These are phyloP conservation scores for Oryza australiensis DNA, from an alignment of 176 grass and related monocot genomes.

Conservation along the genomic window DNA sequence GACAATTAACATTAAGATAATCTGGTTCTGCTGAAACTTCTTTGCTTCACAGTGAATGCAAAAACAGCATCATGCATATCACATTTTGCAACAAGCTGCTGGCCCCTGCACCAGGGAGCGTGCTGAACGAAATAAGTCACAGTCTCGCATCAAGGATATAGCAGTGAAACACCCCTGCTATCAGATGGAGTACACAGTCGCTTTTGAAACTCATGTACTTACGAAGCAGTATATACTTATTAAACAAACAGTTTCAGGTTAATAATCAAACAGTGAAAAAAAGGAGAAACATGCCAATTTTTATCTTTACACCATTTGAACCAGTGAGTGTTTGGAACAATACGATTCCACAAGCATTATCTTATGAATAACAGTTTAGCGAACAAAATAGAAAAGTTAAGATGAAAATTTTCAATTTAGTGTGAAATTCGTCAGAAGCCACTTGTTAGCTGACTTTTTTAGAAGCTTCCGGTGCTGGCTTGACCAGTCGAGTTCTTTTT, in stretches of 20 bases:
- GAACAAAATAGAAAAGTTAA: neutral
- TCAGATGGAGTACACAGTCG: neutral
- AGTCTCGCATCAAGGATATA: slow-evolving; percentile 8
- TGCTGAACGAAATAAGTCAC: slow-evolving; percentile 1
- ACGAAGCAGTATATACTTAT: neutral
- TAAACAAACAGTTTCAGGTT: neutral
- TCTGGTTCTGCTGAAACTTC: slow-evolving; percentile 38
- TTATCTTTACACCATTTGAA: neutral
- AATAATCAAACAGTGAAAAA: neutral
- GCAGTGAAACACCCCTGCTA: neutral
- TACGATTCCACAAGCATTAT: neutral
- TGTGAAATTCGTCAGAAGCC: neutral
- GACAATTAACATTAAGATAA: slow-evolving; percentile 44
- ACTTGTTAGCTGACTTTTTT: neutral
- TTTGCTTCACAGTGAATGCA: slow-evolving; percentile 15
- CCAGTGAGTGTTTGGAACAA: neutral
- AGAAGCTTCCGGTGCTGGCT: neutral
- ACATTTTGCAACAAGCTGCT: slow-evolving; percentile 4
- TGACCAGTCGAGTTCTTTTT: neutral
- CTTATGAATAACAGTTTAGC: neutral
- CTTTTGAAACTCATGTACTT: neutral
- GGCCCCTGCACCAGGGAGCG: neutral
- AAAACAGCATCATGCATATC: slow-evolving; percentile 22
- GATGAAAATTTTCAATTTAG: neutral
- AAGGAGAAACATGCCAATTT: neutral